Base-by-base conservation (phyloP, 1,284 basidiomycete genomes). In the Cronartium ribicola region DNA sequence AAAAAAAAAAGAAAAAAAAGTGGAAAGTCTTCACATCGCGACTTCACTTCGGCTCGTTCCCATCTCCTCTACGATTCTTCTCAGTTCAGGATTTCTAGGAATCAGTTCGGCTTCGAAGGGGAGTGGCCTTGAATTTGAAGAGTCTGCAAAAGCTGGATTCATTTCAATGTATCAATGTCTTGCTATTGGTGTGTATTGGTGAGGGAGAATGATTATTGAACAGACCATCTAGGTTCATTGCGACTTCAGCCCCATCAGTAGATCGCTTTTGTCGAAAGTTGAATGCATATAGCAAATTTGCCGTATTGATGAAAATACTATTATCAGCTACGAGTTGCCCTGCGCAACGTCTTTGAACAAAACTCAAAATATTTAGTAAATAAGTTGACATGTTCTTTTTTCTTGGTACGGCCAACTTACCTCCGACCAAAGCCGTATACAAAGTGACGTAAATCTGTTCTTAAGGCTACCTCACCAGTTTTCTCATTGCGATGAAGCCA, bases 251-350 rank as follows among this genome's bases (percentile, higher is more conserved):
- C 5, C 70, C 70, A 13, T 72, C 29, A 4, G 14, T 43, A 36
- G 57, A 41, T 51, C n/a, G 41, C 39, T 77, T 59, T 37, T 73
- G 36, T 64, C 62, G 48, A 11, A 72, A 66, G 6, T 72, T 14
- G 51, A 72, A 72, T 44, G 70, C 62, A 51, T 63, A 72, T 4
- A 72, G 63, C 41, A 72, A 57, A 29, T 66, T 72, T 37, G 70
- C 70, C 48, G 70, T 72, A 40, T 66, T 72, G 48, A 72, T 72
- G 36, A 66, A 72, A 41, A 72, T 59, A 72, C 82, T 84, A 83
- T 22, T 22, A 41, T 77, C 67, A 37, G 83, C 5, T 88, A 73
- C 87, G 87, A 88, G 37, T 87, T 83, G 66, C 88, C 84, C 0
- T 85, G 84, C 78, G 86, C 89, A 22, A 84, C 82, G 0, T 80